Base-by-base conservation (phyloP, 108 stramenopile species). In the Cylindrotheca closterium region DNA sequence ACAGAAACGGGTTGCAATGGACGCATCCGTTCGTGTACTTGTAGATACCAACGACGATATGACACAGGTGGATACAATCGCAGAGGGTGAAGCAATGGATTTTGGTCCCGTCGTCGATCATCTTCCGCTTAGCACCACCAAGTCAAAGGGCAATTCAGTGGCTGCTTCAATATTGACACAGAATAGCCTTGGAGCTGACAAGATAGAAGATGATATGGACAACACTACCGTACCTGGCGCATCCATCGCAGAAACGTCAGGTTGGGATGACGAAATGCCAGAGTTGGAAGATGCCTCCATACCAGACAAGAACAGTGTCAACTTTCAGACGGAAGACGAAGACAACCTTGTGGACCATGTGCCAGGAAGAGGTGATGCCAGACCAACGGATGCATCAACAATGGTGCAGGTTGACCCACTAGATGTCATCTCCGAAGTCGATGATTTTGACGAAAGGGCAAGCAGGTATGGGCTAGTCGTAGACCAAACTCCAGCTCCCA, bases 91-190 rank as follows among this genome's bases (percentile, higher is more conserved):
- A 5, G 66, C 31, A 1, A 30, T 60, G 15, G 60, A 64, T 33
- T 66, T 63, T 69, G 63, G 76, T 29, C 63, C 69, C 33, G 54
- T 79, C 22, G 79, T 79, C 29, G 73, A 74, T 62, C 79, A 79
- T 30, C 74, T 72, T 8, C 78, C 78, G 22, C 66, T 64, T 23
- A 50, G 45, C 49, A 59, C 57, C 23, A 33, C 37, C 17, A 5
- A 24, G 8, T 53, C 60, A 0, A 23, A n/a, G 2, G 68, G 60
- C 45, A 25, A 25, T 21, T 74, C 79, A 10, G 68, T 70, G 2
- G 73, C 47, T 27, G 79, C 55, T 1, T 72, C 71, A 52, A 22
- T 45, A 10, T 58, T 63, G 15, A 30, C 27, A 1, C 51, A 33
- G 23, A 45, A 45, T 21, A 42, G 37, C 15, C 48, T 24, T 10